phyloP scores from a whole-genome alignment of 768 basidiomycete species.

The Xanthoconium stramineum region DNA sequence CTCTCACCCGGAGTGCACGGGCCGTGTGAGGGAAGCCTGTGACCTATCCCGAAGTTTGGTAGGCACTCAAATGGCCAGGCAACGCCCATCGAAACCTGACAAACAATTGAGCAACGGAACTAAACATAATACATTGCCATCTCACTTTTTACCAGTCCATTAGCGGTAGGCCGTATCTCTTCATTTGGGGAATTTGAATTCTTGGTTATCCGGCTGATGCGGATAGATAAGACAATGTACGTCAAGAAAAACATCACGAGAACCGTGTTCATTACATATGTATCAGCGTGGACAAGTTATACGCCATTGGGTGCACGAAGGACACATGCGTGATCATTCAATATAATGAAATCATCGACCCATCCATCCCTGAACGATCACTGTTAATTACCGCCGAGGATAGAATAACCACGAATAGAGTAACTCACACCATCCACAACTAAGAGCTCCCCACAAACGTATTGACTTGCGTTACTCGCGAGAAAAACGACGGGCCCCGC shows the following conservation, averaged over 20 bases:
- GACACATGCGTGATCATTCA: neutral
- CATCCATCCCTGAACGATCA: constrained; percentile 51
- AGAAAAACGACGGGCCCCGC: constrained; percentile 66
- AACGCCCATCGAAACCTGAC: neutral
- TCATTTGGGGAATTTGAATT: constrained; percentile 10
- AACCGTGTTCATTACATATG: constrained; percentile 1
- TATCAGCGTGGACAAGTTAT: neutral
- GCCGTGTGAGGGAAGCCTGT: neutral
- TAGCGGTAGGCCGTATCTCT: neutral
- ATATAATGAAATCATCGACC: constrained; percentile 36
- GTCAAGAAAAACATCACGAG: constrained; percentile 11
- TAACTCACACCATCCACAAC: constrained; percentile 67
- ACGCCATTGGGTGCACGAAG: neutral
- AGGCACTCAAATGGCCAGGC: neutral
- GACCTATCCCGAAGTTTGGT: neutral
- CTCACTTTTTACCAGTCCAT: neutral
- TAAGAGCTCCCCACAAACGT: constrained; percentile 65
- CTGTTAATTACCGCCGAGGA: neutral
- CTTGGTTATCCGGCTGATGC: neutral
- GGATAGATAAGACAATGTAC: constrained; percentile 13
- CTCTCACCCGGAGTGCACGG: constrained; percentile 8
- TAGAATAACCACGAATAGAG: neutral
- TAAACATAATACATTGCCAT: neutral
- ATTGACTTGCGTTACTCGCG: constrained; percentile 60
- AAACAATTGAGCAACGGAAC: neutral